Percentiles rank a stretch among this genome's conserved stretches.
phyloP scores from a whole-genome alignment of 1,139 yeast species.

The Saccharomyces hybrid region DNA sequence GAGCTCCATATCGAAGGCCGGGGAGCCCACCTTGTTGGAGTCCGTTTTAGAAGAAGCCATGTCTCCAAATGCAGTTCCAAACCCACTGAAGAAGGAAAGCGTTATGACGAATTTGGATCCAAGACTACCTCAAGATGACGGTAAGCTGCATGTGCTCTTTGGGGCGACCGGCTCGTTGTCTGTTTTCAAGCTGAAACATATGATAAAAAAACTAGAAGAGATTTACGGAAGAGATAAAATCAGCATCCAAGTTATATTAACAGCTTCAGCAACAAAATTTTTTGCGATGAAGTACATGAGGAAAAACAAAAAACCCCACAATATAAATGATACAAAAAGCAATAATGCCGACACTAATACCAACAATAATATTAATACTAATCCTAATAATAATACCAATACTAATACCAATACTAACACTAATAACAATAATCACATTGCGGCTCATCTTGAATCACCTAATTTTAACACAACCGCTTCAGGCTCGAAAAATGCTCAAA shows the following conservation, averaged over 20 bases:
- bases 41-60: slow-evolving; percentile 19
- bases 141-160: slow-evolving; percentile 74
- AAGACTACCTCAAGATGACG: slow-evolving; percentile 83
- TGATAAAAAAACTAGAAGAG: slow-evolving; percentile 69
- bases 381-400: background rate
- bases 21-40: slow-evolving; percentile 10
- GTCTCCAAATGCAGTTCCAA: slow-evolving; percentile 6
- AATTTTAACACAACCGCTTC: too few relatives aligned
- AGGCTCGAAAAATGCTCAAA: too few relatives aligned
- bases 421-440: background rate
- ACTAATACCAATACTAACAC: background rate
- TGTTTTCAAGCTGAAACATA: slow-evolving; percentile 64
- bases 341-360: slow-evolving; percentile 2
- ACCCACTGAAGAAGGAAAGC: background rate
- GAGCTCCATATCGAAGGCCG: slow-evolving; percentile 1
- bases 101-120: slow-evolving; percentile 44
- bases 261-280: slow-evolving; percentile 78
- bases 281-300: slow-evolving; percentile 40
- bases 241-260: slow-evolving; percentile 72
- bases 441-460: too few relatives aligned
- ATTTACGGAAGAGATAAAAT: slow-evolving; percentile 66
- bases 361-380: background rate
- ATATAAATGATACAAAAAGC: background rate
- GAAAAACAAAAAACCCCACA: slow-evolving; percentile 9
- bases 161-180: slow-evolving; percentile 91